phyloP scores from a whole-genome alignment of 768 basidiomycete species.

The Mycena leptocephala region DNA sequence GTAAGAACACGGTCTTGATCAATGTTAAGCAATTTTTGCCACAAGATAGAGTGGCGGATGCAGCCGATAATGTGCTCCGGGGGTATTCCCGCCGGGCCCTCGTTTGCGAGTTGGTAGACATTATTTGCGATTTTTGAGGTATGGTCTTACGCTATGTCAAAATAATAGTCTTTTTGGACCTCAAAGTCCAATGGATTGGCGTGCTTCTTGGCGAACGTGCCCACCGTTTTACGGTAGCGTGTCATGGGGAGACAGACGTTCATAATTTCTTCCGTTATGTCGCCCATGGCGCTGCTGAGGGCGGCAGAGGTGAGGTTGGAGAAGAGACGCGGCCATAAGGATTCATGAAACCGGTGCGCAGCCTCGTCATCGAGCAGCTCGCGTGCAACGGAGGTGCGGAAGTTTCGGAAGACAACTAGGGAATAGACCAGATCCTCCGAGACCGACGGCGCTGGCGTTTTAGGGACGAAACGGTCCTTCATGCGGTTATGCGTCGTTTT shows the following conservation, averaged over 20 bases:
- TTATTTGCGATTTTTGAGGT: neutral
- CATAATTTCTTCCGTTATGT: neutral
- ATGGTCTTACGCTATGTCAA: neutral
- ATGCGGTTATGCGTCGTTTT: neutral
- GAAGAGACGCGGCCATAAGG: neutral
- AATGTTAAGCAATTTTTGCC: too few relatives aligned
- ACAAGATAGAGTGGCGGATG: too few relatives aligned
- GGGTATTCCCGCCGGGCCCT: too few relatives aligned
- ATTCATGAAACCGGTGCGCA: neutral
- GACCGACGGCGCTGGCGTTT: neutral
- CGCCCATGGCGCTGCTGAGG: neutral
- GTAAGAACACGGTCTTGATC: too few relatives aligned
- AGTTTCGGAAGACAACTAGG: neutral
- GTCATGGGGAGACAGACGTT: neutral
- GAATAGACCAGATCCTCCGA: neutral
- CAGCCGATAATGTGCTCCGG: too few relatives aligned
- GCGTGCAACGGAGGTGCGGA: neutral
- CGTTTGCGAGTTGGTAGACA: neutral
- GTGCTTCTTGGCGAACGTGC: neutral
- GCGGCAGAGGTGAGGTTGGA: neutral
- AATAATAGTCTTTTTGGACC: neutral
- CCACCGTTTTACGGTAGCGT: neutral
- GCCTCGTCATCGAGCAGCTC: neutral
- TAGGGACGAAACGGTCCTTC: neutral
- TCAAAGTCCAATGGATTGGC: neutral